Evolutionary conservation across 2,329 filamentous ascomycete genomes (phyloP), one percentile per base, ranked within the genome.

Genomic region (Aureobasidium uvarum): DNA sequence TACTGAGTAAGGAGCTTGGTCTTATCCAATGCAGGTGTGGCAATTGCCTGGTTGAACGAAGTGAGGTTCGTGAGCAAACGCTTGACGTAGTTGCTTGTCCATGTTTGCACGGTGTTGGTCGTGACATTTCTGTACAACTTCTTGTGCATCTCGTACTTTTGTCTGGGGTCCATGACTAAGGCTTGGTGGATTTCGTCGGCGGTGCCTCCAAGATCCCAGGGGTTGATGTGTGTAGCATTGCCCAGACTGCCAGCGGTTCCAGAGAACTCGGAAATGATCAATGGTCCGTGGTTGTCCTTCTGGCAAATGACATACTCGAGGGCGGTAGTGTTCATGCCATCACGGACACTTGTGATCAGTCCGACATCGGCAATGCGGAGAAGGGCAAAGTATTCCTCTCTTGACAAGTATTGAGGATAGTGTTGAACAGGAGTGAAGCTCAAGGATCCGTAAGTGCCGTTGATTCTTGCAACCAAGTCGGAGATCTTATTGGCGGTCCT

Each of bases 261-360:
- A 68, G 93, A 97, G 77, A 98, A 98, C 76, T 98, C 94, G 16
- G 95, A 98, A 28, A 98, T 85, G 70, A 98, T 97, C 54, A 98
- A 81, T 1, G 93, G 94, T 0, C 93, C 91, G 70, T 93, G 87
- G 65, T 88, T 88, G 68, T 95, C 89, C 72, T 91, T 90, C 77
- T 98, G 94, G 76, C 92, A 96, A 66, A 96, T 85, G 66, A 98
- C 88, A 75, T 97, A 98, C 77, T 98, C 95, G 71, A 98, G 81
- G 75, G 92, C 96, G 23, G 93, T 96, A 20, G 66, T 65, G 55
- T 97, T 98, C 93, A 98, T 97, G 66, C 94, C 94, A 76, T 98
- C 95, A 67, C 94, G 87, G 25, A 98, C 93, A 70, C 92, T 96
- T 7, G 95, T 97, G 77, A 98, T 97, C 59, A 98, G 82, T 4